Evolutionary conservation across 805 yeast species (phyloP), one percentile per base, ranked within the genome.

Genomic region (Cyberlindnera maclurae): DNA sequence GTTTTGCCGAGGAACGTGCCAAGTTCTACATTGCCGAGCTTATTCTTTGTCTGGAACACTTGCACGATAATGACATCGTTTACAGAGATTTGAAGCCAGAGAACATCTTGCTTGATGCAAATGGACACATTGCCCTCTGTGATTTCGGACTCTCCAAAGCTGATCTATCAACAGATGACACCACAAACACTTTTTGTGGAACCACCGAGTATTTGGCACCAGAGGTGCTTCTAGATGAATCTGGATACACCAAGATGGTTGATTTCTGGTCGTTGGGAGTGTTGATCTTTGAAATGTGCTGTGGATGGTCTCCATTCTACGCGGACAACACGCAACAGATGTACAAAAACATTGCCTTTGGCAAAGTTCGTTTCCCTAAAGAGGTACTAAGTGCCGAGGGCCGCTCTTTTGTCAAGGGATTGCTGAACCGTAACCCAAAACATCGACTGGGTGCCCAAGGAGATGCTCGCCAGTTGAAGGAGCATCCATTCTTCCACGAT

Each of bases 181-280:
- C 97, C 30, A 89, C 97, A 4, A 93, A 90, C 61, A 93, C 98
- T 0, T 93, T 93, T 54, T 93, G 98, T 64, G 98, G 98, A 42
- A 93, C 98, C 15, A 93, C 98, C 6, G 98, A 93, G 66, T 93
- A 93, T 61, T 71, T 93, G 46, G 98, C 98, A 0, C 98, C 98
- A 2, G 98, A 93, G 62, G 94, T 93, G 13, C 70, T 93, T 50
- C 70, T 93, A 38, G 97, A 93, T 64, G 98, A 93, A 62, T 75
- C 85, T 39, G 98, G 98, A 13, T 93, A 93, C 65, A 93, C 97
- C 29, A 88, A 89, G 63, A 90, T 93, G 97, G 98, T 93, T 44
- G 98, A 93, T 62, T 93, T 93, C 54, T 93, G 98, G 98, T 89
- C 97, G 3, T 67, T 93, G 42, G 98, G 98, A 43, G 98, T 93